Conservation (phyloP, 1,284 basidiomycete species). For the Puccinia polysora region DNA sequence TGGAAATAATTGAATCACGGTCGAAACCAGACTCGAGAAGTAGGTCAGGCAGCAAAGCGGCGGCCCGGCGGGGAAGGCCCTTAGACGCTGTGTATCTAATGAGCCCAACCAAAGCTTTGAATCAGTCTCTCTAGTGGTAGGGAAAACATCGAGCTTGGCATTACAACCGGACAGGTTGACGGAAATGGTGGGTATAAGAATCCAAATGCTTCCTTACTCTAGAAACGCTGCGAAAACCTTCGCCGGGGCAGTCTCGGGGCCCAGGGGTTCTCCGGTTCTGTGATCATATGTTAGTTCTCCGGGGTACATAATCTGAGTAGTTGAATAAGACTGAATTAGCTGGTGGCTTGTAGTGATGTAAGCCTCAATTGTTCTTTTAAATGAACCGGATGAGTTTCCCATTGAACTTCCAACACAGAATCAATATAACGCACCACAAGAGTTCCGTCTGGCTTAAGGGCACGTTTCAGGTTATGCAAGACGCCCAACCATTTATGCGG, state of each 20-base stretch:
- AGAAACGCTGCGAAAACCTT: slow-evolving; percentile 11
- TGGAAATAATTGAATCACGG: background rate
- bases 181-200: background rate
- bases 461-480: background rate
- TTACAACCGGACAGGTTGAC: too few species aligned
- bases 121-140: too few species aligned
- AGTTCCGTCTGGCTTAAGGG: too few species aligned
- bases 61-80: slow-evolving; percentile 11
- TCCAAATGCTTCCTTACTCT: background rate
- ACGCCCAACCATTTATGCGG: background rate
- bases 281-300: background rate
- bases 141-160: too few species aligned
- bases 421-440: background rate
- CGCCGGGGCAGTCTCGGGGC: background rate
- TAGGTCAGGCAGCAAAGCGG: background rate
- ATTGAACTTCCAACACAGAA: too few species aligned
- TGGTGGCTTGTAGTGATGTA: too few species aligned
- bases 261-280: background rate
- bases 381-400: too few species aligned
- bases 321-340: too few species aligned
- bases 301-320: slow-evolving; percentile 9
- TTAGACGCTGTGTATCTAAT: background rate
- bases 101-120: too few species aligned
- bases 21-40: background rate
- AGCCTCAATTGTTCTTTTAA: too few species aligned